A percentile compares a stretch with the other conserved stretches of the same genome.
Evolutionary conservation across 2,329 filamentous ascomycete genomes (phyloP).

Genomic region (Hypomyces rosellus): DNA sequence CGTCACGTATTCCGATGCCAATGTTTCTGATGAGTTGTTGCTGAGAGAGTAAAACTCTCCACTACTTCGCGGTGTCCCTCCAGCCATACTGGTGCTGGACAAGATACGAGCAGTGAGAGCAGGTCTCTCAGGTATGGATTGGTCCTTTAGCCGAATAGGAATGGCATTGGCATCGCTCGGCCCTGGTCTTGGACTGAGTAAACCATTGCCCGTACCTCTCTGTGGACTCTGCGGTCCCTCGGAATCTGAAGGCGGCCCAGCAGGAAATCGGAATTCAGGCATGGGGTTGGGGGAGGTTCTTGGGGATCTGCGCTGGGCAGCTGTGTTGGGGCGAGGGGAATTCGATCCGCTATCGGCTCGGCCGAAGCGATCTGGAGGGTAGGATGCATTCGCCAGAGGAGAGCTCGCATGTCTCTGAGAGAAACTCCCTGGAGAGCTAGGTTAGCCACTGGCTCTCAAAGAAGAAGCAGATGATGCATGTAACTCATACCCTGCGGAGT

Average conservation of each 20-base stretch:
- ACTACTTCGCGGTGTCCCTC: slow-evolving; percentile 80
- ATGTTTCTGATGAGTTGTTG: slow-evolving; percentile 89
- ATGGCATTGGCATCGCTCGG: slow-evolving; percentile 30
- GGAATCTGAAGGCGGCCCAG: slow-evolving; percentile 35
- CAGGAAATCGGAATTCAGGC: slow-evolving; percentile 53
- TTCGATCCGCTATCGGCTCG: slow-evolving; percentile 37
- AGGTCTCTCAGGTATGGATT: slow-evolving; percentile 48
- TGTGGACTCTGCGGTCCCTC: slow-evolving; percentile 25
- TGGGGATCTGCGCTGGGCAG: slow-evolving; percentile 33
- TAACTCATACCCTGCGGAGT: slow-evolving; percentile 37
- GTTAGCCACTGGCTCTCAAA: not conserved
- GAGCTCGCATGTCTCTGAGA: slow-evolving; percentile 39
- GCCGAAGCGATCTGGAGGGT: slow-evolving; percentile 43
- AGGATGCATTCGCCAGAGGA: slow-evolving; percentile 50
- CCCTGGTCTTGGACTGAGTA: slow-evolving; percentile 33
- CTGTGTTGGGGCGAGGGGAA: slow-evolving; percentile 36
- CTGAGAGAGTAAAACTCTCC: slow-evolving; percentile 92
- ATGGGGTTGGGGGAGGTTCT: slow-evolving; percentile 38
- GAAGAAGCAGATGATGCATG: slow-evolving; percentile 13
- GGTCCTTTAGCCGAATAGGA: slow-evolving; percentile 36
- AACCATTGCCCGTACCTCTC: slow-evolving; percentile 29
- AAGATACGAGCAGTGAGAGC: slow-evolving; percentile 63
- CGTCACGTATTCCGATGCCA: slow-evolving; percentile 80
- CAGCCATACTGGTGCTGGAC: slow-evolving; percentile 66
- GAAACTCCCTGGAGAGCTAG: slow-evolving; percentile 7